Evolutionary conservation across 2,329 filamentous ascomycete species (phyloP).

Genomic region (Chaetomiaceae sp.): DNA sequence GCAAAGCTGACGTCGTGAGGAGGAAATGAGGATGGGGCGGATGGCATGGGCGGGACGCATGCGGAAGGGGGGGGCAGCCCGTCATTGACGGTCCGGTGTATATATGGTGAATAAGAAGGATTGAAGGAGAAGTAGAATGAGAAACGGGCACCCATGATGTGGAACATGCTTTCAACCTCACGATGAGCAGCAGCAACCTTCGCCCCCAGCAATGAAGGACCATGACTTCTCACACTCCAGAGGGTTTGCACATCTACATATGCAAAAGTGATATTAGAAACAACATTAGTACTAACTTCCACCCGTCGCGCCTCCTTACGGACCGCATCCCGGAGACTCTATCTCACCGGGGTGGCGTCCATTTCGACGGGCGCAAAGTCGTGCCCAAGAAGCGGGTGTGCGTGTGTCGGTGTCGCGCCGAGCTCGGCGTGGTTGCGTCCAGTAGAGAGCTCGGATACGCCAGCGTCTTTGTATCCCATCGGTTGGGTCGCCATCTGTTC

Average conservation of each 20-base stretch:
- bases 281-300: background rate
- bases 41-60: background rate
- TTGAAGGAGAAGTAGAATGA: no score
- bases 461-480: background rate
- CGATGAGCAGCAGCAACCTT: no score
- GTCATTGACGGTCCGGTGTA: no score
- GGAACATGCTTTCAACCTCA: no score
- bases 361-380: conserved; percentile 5
- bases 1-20: conserved; percentile 5
- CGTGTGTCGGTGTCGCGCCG: background rate
- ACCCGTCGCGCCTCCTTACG: no score
- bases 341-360: conserved; percentile 4
- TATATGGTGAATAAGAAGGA: no score
- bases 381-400: background rate
- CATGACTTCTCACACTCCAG: no score
- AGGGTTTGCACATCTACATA: no score
- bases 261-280: no score
- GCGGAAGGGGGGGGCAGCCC: no score
- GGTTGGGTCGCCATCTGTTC: background rate
- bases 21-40: background rate
- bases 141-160: no score
- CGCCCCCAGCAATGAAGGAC: no score
- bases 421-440: conserved; percentile 1
- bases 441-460: background rate
- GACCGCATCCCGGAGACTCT: background rate